A percentile compares a stretch with the other conserved stretches of the same genome.
These are phyloP conservation scores for Eragrostis nindensis DNA, from an alignment of 176 grass and related monocot genomes.

Conservation along the genomic window DNA sequence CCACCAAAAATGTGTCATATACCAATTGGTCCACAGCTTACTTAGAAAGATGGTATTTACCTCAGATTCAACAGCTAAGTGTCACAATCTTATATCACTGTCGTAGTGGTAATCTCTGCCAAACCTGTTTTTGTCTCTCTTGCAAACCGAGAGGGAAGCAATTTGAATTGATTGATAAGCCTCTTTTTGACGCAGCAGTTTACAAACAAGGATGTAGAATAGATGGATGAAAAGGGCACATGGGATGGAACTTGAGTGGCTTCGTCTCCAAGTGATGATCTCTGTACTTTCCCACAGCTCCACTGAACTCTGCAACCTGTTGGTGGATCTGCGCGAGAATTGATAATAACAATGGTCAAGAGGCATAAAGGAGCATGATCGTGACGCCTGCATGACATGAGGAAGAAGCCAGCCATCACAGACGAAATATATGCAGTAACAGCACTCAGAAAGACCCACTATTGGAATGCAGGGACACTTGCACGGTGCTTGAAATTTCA, in stretches of 20 bases:
- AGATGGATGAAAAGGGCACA: conserved; percentile 25
- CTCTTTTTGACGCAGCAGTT: conserved; percentile 23
- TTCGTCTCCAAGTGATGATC: conserved; percentile 76
- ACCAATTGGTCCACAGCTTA: conserved; percentile 40
- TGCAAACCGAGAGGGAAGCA: conserved; percentile 29
- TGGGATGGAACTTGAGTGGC: conserved; percentile 53
- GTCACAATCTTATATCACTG: conserved; percentile 31
- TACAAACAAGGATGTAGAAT: conserved; percentile 23
- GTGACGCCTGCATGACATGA: conserved; percentile 74
- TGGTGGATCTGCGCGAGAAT: conserved; percentile 20
- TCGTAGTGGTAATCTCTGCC: conserved; percentile 29
- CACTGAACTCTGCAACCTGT: conserved; percentile 59
- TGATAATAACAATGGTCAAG: conserved; percentile 45
- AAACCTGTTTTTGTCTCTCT: conserved; percentile 9
- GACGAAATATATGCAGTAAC: conserved; percentile 24
- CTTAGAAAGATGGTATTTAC: conserved; percentile 28
- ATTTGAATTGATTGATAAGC: conserved; percentile 41
- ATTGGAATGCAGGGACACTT: conserved; percentile 18
- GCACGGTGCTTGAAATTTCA: conserved; percentile 37
- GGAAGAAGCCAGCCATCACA: conserved; percentile 29
- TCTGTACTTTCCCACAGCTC: conserved; percentile 67
- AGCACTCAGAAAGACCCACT: conserved; percentile 32
- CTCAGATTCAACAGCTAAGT: conserved; percentile 24
- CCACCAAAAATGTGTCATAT: conserved; percentile 15
- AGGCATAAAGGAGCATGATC: conserved; percentile 26